Base-by-base conservation (phyloP, 495 filamentous ascomycete genomes). In the Platismatia glauca region DNA sequence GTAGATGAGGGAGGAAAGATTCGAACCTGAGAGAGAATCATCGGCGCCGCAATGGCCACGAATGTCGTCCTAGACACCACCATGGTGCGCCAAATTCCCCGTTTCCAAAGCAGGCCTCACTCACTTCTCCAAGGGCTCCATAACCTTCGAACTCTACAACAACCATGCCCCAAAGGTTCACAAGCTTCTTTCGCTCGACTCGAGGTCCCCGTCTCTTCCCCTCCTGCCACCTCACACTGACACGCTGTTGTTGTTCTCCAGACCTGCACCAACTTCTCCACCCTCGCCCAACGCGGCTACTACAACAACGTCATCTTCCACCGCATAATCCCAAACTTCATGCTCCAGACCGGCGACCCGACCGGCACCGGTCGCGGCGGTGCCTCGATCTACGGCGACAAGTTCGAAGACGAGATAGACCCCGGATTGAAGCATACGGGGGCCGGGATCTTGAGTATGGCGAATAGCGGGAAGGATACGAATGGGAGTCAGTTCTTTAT, bases 321-420 rank as follows among this genome's bases (percentile, higher is more conserved):
- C 80, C 91, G 94, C 68, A 85, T 98, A 59, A 97, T 97, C 71
- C 84, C 89, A 37, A 86, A 90, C 75, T 98, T 98, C 79, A 97
- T 97, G 94, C 83, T 95, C 63, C 94, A 98, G 78, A 89, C 88
- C 57, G 94, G 94, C 48, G 94, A 98, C 76, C 94, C 94, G 9
- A 97, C 94, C 4, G 94, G 94, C 59, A 98, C 94, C 0, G 94
- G 94, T 16, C 87, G 93, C 57, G 94, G 94, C 71, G 94, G 94
- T 16, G 79, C 78, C 61, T 90, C 86, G 27, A 96, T 97, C 78
- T 97, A 91, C 72, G 94, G 94, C 67, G 90, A 91, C 33, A 92
- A 89, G 72, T 98, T 97, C 74, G 92, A 88, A 63, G 94, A 98
- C 75, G 95, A 96, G 80, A 94, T 96, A 66, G 75, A 82, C 29